Conservation (phyloP, 306 rosid genomes). For the Dicorynia guianensis region DNA sequence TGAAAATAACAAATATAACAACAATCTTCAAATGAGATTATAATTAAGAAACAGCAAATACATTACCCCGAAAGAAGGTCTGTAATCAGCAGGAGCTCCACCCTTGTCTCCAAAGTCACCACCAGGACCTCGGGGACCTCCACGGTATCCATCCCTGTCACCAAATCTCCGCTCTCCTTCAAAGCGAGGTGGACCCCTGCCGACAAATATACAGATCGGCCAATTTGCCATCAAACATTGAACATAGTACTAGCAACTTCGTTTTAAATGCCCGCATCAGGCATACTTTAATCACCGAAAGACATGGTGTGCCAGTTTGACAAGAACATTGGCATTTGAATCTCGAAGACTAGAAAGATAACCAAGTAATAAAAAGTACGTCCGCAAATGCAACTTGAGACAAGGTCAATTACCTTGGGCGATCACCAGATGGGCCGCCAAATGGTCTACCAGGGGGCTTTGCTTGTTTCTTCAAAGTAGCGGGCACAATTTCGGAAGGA, state of each 20-base stretch:
- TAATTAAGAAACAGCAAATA: background rate
- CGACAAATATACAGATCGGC: background rate
- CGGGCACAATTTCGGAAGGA: conserved; percentile 90
- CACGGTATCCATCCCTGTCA: conserved; percentile 87
- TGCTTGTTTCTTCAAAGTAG: conserved; percentile 82
- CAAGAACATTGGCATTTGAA: background rate
- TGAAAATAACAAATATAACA: background rate
- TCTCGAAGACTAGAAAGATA: background rate
- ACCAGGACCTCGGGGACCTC: conserved; percentile 70
- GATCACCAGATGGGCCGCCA: conserved; percentile 85
- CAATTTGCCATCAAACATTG: background rate
- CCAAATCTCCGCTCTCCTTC: conserved; percentile 82
- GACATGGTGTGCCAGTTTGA: too few species aligned
- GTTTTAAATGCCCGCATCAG: background rate
- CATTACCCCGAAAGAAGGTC: conserved; percentile 75
- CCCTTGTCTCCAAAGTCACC: conserved; percentile 85
- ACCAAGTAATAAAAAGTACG: background rate
- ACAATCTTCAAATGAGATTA: background rate
- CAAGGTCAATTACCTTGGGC: conserved; percentile 64
- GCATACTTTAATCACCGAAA: background rate
- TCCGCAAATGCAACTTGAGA: background rate
- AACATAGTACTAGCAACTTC: background rate
- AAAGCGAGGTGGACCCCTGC: conserved; percentile 73
- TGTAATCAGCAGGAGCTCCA: conserved; percentile 84
- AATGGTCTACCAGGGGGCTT: conserved; percentile 76